phyloP scores from a whole-genome alignment of 371 early-diverging fungal species.

The Blakeslea trispora region DNA sequence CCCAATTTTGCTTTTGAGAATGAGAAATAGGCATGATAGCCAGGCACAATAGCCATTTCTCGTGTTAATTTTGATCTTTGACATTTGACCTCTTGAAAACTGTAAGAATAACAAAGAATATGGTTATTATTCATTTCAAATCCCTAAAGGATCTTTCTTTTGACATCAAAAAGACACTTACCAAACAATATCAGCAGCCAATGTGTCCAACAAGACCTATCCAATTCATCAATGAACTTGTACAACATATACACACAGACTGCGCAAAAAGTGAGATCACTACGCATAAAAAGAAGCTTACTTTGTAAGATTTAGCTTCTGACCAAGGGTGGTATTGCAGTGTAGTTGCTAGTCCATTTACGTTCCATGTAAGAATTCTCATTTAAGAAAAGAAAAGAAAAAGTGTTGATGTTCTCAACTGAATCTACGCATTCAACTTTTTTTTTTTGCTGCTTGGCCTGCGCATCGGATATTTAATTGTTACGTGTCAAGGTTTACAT shows the following conservation, averaged over 20 bases:
- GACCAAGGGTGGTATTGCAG: constrained; percentile 64
- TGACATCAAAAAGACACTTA: too few species aligned
- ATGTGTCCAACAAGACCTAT: constrained; percentile 56
- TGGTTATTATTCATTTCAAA: too few species aligned
- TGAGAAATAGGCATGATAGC: constrained; percentile 78
- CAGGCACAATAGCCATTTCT: constrained; percentile 68
- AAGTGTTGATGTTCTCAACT: background rate
- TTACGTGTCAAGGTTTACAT: too few species aligned
- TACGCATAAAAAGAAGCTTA: too few species aligned
- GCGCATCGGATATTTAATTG: too few species aligned
- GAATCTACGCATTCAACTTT: too few species aligned
- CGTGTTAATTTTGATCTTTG: constrained; percentile 57
- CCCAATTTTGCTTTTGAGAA: constrained; percentile 60
- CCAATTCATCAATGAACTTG: constrained; percentile 1
- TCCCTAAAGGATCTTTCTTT: too few species aligned
- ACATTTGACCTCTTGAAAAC: constrained; percentile 82
- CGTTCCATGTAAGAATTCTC: constrained; percentile 69
- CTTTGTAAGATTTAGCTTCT: constrained; percentile 56
- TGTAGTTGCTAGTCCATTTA: constrained; percentile 63
- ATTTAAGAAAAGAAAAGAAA: constrained; percentile 20
- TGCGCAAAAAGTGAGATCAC: too few species aligned
- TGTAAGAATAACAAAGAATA: constrained; percentile 5
- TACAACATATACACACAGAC: background rate
- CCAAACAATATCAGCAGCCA: constrained; percentile 77
- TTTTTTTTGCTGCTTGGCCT: too few species aligned